Conservation (phyloP, 2,329 filamentous ascomycete species). For the Fusarium palustre region DNA sequence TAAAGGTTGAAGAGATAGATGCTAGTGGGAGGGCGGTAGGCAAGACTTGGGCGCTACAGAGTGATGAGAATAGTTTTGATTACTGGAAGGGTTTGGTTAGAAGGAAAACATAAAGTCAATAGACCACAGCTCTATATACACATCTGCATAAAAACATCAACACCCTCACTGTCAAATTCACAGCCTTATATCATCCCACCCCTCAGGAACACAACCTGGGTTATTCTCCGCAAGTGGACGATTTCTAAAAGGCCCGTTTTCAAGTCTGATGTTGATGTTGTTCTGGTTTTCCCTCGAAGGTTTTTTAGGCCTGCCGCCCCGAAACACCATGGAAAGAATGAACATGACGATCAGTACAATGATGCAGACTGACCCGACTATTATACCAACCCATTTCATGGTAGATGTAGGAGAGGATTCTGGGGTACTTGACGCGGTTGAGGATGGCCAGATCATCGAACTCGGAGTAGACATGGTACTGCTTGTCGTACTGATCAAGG, state of each 20-base stretch:
- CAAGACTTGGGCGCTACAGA: conserved; percentile 85
- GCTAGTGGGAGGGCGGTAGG: conserved; percentile 79
- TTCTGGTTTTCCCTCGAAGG: background rate
- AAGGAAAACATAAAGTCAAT: conserved; percentile 71
- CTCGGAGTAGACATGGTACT: background rate
- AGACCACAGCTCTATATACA: background rate
- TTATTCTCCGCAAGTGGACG: background rate
- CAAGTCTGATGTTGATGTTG: background rate
- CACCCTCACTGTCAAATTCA: background rate
- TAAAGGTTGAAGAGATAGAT: conserved; percentile 85
- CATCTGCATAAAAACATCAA: background rate
- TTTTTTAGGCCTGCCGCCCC: background rate
- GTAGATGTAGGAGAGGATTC: background rate
- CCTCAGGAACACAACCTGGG: background rate
- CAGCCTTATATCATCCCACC: background rate
- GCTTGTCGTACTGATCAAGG: background rate
- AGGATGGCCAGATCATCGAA: background rate
- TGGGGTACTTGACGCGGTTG: background rate
- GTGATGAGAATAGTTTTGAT: conserved; percentile 98
- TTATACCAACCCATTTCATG: background rate
- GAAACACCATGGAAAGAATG: background rate
- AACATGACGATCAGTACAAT: background rate
- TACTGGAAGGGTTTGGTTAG: conserved; percentile 91
- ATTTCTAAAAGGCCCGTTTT: background rate
- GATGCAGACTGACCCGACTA: background rate